Evolutionary conservation across 1,139 yeast species (phyloP).

Genomic region (Saccharomyces pastorianus): DNA sequence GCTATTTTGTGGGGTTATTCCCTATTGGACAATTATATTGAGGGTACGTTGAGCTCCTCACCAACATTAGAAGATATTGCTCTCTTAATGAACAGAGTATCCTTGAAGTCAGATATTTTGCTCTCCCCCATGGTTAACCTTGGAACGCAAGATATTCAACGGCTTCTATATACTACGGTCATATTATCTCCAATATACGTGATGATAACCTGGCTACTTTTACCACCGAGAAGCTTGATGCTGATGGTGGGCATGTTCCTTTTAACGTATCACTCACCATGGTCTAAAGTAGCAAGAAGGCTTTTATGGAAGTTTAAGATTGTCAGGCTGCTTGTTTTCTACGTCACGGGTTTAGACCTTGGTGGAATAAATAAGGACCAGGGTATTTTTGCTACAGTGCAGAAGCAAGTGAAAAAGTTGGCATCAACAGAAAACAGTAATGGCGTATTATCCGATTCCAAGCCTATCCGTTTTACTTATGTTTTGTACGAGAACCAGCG

Average conservation of each 20-base stretch:
- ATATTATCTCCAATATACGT: conserved; percentile 80
- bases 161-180: conserved; percentile 74
- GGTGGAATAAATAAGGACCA: conserved; percentile 41
- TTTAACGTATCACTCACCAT: conserved; percentile 78
- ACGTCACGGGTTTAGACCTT: conserved; percentile 81
- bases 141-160: conserved; percentile 68
- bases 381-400: conserved; percentile 30
- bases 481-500: conserved; percentile 95
- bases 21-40: conserved; percentile 44
- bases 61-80: conserved; percentile 88
- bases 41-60: conserved; percentile 48
- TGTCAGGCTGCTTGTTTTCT: conserved; percentile 63
- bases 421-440: conserved; percentile 10
- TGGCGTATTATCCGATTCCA: conserved; percentile 18
- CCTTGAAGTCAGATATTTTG: conserved; percentile 68
- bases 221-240: conserved; percentile 65
- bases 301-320: conserved; percentile 75
- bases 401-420: conserved; percentile 26
- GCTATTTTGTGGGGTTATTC: conserved; percentile 61
- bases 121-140: conserved; percentile 70
- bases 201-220: conserved; percentile 53
- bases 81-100: conserved; percentile 67
- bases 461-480: conserved; percentile 78
- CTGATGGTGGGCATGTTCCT: conserved; percentile 53
- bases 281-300: conserved; percentile 72